phyloP scores from a whole-genome alignment of 352 stramenopile species.

The Globisporangium ultimum region DNA sequence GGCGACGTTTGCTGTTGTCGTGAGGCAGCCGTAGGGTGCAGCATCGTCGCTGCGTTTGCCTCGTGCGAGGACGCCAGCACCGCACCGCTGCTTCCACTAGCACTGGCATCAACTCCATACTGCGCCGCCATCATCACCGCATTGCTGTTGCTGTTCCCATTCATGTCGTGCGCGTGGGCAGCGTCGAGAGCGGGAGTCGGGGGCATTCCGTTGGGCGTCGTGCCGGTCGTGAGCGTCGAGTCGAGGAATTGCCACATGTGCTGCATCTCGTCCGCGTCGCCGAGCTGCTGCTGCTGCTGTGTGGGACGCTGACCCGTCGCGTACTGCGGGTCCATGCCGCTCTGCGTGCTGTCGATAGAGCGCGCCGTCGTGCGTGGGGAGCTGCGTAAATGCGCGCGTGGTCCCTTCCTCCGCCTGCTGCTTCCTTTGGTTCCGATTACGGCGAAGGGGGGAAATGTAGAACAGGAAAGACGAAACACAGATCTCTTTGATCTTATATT shows the following conservation, averaged over 20 bases:
- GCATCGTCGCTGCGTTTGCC: slow-evolving; percentile 10
- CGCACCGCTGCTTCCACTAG: slow-evolving; percentile 1
- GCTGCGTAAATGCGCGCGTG: too few relatives aligned
- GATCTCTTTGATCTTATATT: too few relatives aligned
- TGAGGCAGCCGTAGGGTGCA: slow-evolving; percentile 15
- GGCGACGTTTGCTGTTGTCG: slow-evolving; percentile 10
- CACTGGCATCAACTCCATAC: background rate
- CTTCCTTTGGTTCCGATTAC: too few relatives aligned
- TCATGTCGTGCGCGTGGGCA: background rate
- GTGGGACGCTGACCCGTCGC: background rate
- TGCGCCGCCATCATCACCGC: slow-evolving; percentile 9
- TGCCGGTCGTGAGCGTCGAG: slow-evolving; percentile 41
- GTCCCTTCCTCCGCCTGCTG: too few relatives aligned
- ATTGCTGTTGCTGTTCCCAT: slow-evolving; percentile 1
- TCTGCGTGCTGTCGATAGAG: background rate
- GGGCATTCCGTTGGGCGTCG: slow-evolving; percentile 23
- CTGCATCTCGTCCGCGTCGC: slow-evolving; percentile 48
- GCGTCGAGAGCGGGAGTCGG: background rate
- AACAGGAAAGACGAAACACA: too few relatives aligned
- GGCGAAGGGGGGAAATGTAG: too few relatives aligned
- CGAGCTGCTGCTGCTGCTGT: slow-evolving; percentile 5
- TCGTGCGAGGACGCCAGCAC: background rate
- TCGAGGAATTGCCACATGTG: slow-evolving; percentile 64
- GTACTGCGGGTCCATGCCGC: slow-evolving; percentile 6
- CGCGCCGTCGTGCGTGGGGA: too few relatives aligned